These are phyloP conservation scores for Byssothecium circinans DNA, from an alignment of 2,329 filamentous ascomycete genomes.

Conservation along the genomic window DNA sequence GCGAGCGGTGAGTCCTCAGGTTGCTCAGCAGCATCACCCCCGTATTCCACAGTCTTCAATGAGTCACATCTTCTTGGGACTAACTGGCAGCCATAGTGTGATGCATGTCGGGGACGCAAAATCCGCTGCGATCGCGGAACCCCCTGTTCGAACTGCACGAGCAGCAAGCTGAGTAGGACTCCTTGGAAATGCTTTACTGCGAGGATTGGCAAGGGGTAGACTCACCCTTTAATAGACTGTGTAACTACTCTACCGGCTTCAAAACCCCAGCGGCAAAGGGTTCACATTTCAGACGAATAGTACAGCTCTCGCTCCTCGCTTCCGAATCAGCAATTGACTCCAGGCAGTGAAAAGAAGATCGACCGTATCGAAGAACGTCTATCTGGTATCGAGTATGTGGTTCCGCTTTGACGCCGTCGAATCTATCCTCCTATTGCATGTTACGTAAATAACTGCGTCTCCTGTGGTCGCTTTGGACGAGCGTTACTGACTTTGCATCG, in stretches of 20 bases:
- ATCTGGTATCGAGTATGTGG: constrained; percentile 47
- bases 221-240: constrained; percentile 15
- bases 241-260: constrained; percentile 36
- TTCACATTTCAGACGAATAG: constrained; percentile 44
- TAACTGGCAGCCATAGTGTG: constrained; percentile 24
- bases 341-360: constrained; percentile 54
- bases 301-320: constrained; percentile 15
- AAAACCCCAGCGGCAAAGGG: constrained; percentile 35
- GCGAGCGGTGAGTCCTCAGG: constrained; percentile 29
- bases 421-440: too few species aligned
- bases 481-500: not conserved
- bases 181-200: not conserved
- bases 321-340: not conserved
- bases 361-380: constrained; percentile 56
- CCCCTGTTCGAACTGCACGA: constrained; percentile 43
- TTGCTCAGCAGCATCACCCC: not conserved
- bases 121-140: constrained; percentile 38
- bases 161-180: constrained; percentile 38
- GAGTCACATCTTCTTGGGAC: too few species aligned
- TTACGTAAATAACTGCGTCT: too few species aligned
- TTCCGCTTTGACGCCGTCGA: not conserved
- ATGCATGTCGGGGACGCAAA: constrained; percentile 39
- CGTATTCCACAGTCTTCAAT: too few species aligned
- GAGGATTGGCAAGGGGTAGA: not conserved
- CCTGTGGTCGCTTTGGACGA: not conserved